phyloP scores from a whole-genome alignment of 2,329 filamentous ascomycete genomes.

The Emergomyces orientalis region DNA sequence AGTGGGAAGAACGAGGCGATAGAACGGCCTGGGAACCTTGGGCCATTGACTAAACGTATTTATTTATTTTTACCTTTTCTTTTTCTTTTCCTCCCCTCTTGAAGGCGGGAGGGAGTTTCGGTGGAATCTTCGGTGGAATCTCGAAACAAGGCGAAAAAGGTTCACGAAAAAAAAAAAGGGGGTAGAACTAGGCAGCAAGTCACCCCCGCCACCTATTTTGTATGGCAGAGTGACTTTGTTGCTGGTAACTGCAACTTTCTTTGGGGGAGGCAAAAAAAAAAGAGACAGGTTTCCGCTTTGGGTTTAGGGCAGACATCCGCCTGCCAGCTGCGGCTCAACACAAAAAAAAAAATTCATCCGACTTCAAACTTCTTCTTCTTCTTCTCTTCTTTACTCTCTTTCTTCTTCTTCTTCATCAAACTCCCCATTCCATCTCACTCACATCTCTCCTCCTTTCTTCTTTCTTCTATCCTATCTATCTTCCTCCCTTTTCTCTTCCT shows the following conservation, averaged over 20 bases:
- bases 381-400: neutral
- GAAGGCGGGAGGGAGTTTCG: too few relatives aligned
- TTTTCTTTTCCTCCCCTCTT: too few relatives aligned
- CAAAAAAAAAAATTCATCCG: neutral
- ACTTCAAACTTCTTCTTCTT: neutral
- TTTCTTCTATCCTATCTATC: neutral
- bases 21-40: neutral
- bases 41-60: too few relatives aligned
- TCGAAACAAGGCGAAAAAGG: neutral
- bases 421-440: conserved; percentile 1
- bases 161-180: neutral
- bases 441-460: conserved; percentile 1
- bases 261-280: neutral
- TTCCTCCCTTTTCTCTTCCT: neutral
- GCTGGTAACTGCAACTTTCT: neutral
- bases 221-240: neutral
- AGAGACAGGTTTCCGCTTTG: neutral
- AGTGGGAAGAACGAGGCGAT: too few relatives aligned
- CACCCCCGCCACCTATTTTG: neutral
- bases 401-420: conserved; percentile 8
- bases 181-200: neutral
- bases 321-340: neutral
- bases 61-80: too few relatives aligned
- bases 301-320: neutral
- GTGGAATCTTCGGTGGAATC: neutral